phyloP scores from a whole-genome alignment of 805 yeast genomes.

The Wickerhamiella cacticola region DNA sequence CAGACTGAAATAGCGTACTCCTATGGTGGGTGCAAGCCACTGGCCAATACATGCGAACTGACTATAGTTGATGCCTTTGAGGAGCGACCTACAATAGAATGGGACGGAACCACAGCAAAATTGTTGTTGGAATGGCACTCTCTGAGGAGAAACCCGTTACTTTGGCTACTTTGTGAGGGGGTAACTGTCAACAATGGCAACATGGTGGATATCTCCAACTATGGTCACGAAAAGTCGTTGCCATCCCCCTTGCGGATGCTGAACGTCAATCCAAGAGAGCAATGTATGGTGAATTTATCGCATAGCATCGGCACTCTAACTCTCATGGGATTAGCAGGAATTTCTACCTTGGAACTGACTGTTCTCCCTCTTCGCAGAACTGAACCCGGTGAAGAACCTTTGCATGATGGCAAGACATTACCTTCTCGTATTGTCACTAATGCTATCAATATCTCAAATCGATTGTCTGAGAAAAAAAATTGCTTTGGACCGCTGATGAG shows the following conservation, averaged over 20 bases:
- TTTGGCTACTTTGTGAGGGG: not conserved
- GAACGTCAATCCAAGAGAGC: not conserved
- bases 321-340: too few relatives aligned
- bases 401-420: too few relatives aligned
- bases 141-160: not conserved
- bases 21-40: not conserved
- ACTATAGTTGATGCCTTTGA: not conserved
- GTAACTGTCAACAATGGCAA: not conserved
- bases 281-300: too few relatives aligned
- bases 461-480: too few relatives aligned
- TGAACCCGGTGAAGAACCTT: too few relatives aligned
- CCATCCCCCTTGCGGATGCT: not conserved
- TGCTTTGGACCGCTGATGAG: too few relatives aligned
- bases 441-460: too few relatives aligned
- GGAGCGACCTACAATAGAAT: not conserved
- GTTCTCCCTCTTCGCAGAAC: too few relatives aligned
- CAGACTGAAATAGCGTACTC: not conserved
- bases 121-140: not conserved
- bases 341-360: too few relatives aligned
- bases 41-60: not conserved
- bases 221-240: not conserved
- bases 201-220: not conserved
- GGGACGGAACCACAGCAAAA: not conserved
- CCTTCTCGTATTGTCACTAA: too few relatives aligned
- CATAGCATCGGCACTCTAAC: too few relatives aligned